Base-by-base conservation (phyloP, 306 rosid genomes). In the Malus asiatica region DNA sequence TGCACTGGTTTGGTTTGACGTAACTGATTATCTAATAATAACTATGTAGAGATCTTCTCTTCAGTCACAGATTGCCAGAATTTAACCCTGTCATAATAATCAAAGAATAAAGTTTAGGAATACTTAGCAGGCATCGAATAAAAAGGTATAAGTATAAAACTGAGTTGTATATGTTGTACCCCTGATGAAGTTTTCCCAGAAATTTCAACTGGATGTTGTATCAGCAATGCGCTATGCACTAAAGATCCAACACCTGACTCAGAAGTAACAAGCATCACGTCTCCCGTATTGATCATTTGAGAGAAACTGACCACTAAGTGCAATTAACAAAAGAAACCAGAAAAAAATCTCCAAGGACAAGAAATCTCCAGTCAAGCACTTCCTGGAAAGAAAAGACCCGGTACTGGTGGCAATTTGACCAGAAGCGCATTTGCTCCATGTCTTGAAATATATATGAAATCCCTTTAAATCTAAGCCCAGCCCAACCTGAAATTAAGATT, bases 331-430 rank as follows among this genome's bases (percentile, higher is more conserved):
- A 96, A 79, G 99, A 90, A 87, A 90, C 97, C 88, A 87, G 87
- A 90, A 90, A 96, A 88, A 96, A 96, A 86, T 88, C 83, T 84
- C 97, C 99, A 80, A 89, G 81, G 82, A 89, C 67, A 77, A 88
- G 90, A 84, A 87, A 85, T 87, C 96, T 92, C 98, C 98, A 92
- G 86, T 96, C 93, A 84, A 92, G 99, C 79, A 96, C 96, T 92
- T 92, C 98, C 87, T 96, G 98, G 89, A 96, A 92, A 57, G 97
- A 91, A 76, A 93, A 81, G 82, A 90, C 87, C 59, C 86, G 89
- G 84, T 83, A 83, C 74, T 87, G 89, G 90, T 89, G 91, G 90
- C 96, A 90, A 77, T 90, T 89, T 84, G 96, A 83, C 86, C 82
- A 84, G 83, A 86, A 80, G 85, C 76, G 79, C 77, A 74, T 88